Evolutionary conservation across 2,329 filamentous ascomycete species (phyloP), one percentile per base, ranked within the genome.

Genomic region (Gaeumannomyces tritici): DNA sequence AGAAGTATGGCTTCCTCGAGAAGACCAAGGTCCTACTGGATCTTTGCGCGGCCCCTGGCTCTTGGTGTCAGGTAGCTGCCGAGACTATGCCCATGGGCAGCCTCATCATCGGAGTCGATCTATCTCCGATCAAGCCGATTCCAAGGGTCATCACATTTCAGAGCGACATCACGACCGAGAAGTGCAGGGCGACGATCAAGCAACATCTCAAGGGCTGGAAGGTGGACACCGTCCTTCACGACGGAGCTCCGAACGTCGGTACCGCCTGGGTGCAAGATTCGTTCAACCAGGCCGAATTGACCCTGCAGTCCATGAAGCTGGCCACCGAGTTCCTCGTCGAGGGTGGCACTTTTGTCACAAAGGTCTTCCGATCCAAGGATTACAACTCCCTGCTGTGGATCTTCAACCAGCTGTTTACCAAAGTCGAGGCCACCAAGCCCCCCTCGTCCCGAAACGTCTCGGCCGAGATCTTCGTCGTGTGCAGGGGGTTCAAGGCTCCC

Each of bases 381-480:
- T 98, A 96, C 79, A 97, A 97, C 73, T 88, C 91, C 63, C 77
- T 99, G 57, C 83, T 98, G 59, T 99, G 95, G 95, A 93, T 98
- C 42, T 92, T 98, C 79, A 96, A 96, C 73, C 95, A 99, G 74
- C 82, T 99, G 0, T 99, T 99, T 78, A 83, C 83, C 59, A 96
- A 95, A 67, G 95, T 99, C 66, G 93, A 99, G 73, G 93, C 96
- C 59, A 99, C 95, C 6, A 99, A 99, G 75, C 95, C 95, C 4
- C 95, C 95, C 0, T 96, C 92, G 0, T 96, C 91, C 11, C 84
- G 95, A 79, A 97, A 96, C 70, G 93, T 99, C 61, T 97, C 92
- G 9, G 95, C 95, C 67, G 95, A 99, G 80, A 98, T 98, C 55
- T 99, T 99, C 79, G 93, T 98, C 66, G 95, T 99, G 42, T 98